Conservation (phyloP, 2,329 filamentous ascomycete species). For the Fulvia fulva region DNA sequence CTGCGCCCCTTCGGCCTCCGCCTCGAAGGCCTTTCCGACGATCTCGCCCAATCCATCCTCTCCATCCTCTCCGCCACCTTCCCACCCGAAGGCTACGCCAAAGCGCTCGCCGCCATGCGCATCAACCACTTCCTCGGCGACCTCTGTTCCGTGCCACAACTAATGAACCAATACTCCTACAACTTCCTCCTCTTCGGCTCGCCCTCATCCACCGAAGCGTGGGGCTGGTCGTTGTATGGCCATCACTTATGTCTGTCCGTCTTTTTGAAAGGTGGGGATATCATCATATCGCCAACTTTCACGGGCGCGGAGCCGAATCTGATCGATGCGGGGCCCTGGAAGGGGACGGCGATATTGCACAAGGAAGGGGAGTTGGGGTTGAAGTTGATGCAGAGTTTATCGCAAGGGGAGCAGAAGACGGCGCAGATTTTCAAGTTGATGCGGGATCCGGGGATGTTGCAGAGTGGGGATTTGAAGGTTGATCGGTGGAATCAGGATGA, state of each 20-base stretch:
- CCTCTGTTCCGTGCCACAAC: constrained; percentile 55
- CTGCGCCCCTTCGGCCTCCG: constrained; percentile 65
- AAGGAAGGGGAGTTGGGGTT: constrained; percentile 62
- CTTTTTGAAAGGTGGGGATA: constrained; percentile 62
- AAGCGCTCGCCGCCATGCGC: constrained; percentile 66
- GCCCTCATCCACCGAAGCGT: constrained; percentile 56
- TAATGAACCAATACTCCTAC: constrained; percentile 74
- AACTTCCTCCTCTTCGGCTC: constrained; percentile 64
- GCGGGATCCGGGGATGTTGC: constrained; percentile 62
- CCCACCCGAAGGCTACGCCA: constrained; percentile 67
- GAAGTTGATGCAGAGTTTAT: constrained; percentile 64
- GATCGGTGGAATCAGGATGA: constrained; percentile 78
- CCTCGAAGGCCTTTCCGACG: constrained; percentile 57
- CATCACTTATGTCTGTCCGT: constrained; percentile 73
- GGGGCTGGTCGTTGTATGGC: constrained; percentile 73
- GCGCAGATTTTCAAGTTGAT: constrained; percentile 59
- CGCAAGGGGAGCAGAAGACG: constrained; percentile 41
- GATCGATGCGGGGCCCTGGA: constrained; percentile 61
- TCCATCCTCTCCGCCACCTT: constrained; percentile 56
- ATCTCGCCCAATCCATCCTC: constrained; percentile 50
- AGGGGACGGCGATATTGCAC: constrained; percentile 63
- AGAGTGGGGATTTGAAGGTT: constrained; percentile 40
- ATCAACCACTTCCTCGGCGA: constrained; percentile 73
- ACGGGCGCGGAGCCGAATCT: constrained; percentile 76
- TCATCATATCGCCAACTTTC: constrained; percentile 70